Evolutionary conservation across 768 basidiomycete species (phyloP), one percentile per base, ranked within the genome.

Genomic region (Mycena floridula): DNA sequence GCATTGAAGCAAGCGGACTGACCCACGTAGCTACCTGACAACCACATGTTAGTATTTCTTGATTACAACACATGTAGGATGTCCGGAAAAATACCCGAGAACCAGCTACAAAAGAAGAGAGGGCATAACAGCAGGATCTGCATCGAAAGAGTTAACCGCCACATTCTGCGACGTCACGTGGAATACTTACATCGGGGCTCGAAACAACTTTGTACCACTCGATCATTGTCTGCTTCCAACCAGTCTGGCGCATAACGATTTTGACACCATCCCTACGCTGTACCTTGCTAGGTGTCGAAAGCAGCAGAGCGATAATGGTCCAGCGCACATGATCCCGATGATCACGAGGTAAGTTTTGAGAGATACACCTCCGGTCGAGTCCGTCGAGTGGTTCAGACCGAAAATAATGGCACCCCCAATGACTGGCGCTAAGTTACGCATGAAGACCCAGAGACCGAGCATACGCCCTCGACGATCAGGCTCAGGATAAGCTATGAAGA

Each of bases 361-460:
- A 1, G 61, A 62, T 1, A 64, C 62, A n/a, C 46, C 61, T 20
- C 62, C 62, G 18, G 52, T 35, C 2, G 62, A 58, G 49, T 64
- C 57, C 8, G 52, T 52, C 12, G 43, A 37, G 37, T 55, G 43
- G 47, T 64, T 64, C 35, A 64, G 54, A 2, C 54, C 61, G 27
- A 64, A 64, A 23, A 64, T 64, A 40, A 64, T 60, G 4, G 62
- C 62, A 6, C 62, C 62, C n/a, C 62, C 61, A 39, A 61, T 62
- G 24, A 64, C 61, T 13, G 62, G 61, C 6, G 61, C 62, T 0
- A 60, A 58, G 42, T 52, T 62, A 7, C 61, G 55, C 60, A 62
- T 59, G 56, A 60, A 59, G 11, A 64, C 62, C 62, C 62, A 64
- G 15, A 64, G 55, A 5, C 51, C 62, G 8, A 64, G 55, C 62